These are phyloP conservation scores for Acanthamoeba royreba DNA, from an alignment of 208 protist species.

Conservation along the genomic window DNA sequence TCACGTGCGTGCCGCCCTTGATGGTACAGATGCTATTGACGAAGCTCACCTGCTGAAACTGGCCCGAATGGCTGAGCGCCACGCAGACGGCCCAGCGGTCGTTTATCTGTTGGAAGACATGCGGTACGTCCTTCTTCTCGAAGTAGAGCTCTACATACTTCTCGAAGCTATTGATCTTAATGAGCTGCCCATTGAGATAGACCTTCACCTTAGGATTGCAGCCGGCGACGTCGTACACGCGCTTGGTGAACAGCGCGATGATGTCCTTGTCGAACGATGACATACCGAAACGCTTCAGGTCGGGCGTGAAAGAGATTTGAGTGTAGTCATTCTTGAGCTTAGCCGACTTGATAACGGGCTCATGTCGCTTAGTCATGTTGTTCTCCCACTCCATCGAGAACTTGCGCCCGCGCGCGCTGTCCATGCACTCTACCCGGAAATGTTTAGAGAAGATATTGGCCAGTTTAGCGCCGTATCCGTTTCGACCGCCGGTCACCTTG, in stretches of 20 bases:
- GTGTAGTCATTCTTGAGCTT: conserved; percentile 11
- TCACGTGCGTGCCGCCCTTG: conserved; percentile 98
- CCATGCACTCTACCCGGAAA: conserved; percentile 96
- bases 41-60: conserved; percentile 98
- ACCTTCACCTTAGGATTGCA: conserved; percentile 90
- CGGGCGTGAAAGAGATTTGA: conserved; percentile 82
- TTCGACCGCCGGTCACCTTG: conserved; percentile 93
- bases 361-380: conserved; percentile 15
- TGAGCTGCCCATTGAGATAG: conserved; percentile 93
- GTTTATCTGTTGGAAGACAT: conserved; percentile 77
- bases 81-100: conserved; percentile 97
- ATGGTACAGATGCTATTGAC: conserved; percentile 99
- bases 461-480: conserved; percentile 99
- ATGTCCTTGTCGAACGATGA: conserved; percentile 94
- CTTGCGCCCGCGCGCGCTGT: conserved; percentile 70
- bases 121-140: background rate
- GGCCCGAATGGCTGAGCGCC: conserved; percentile 83
- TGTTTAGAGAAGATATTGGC: conserved; percentile 99
- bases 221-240: conserved; percentile 99
- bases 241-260: conserved; percentile 93
- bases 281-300: conserved; percentile 96
- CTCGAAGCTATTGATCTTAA: conserved; percentile 93
- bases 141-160: conserved; percentile 93
- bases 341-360: background rate
- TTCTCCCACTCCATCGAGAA: conserved; percentile 65